Evolutionary conservation across 305 asterid species (phyloP), one percentile per base, ranked within the genome.

Genomic region (Coffea humblotiana): DNA sequence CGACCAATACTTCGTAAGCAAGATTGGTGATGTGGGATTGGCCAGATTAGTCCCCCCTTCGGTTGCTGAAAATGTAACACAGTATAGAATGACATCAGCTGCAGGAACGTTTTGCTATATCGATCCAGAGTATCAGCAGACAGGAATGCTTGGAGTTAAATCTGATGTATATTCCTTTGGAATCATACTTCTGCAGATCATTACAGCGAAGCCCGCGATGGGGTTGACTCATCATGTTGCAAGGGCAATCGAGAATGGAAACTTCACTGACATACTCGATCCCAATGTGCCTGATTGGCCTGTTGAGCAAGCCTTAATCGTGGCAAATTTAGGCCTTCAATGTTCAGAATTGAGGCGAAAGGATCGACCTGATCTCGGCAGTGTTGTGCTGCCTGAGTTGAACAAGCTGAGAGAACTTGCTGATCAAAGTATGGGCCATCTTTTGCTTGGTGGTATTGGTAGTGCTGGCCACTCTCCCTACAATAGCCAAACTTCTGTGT

Each of bases 61-160:
- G 4, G 86, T 86, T 9, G 87, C 92, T 1, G 97, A 91, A 3
- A 95, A 89, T 27, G 91, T 89, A 32, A 91, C 98, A 2, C 97
- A 91, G 29, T 90, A 84, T 82, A 82, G 92, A 25, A 92, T 94
- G 93, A 94, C 98, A 25, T 90, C 97, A 32, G 85, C 98, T 9
- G 98, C 98, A 14, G 98, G 97, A 56, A 94, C 98, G 0, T 90
- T 94, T 81, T 93, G 98, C 85, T 94, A 94, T 86, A 94, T 94
- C 8, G 98, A 94, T 82, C 98, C 98, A 1, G 98, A 93, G 77
- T 93, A 94, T 83, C 98, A 94, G 71, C 97, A 93, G 79, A 91
- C 97, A 0, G 98, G 98, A 52, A 93, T 93, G 98, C 92, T 94
- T 3, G 97, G 98, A 51, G 91, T 92, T 64, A 94, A 94, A 84